These are phyloP conservation scores for Coemansia nantahalensis DNA, from an alignment of 192 early-diverging fungal species.

Conservation along the genomic window DNA sequence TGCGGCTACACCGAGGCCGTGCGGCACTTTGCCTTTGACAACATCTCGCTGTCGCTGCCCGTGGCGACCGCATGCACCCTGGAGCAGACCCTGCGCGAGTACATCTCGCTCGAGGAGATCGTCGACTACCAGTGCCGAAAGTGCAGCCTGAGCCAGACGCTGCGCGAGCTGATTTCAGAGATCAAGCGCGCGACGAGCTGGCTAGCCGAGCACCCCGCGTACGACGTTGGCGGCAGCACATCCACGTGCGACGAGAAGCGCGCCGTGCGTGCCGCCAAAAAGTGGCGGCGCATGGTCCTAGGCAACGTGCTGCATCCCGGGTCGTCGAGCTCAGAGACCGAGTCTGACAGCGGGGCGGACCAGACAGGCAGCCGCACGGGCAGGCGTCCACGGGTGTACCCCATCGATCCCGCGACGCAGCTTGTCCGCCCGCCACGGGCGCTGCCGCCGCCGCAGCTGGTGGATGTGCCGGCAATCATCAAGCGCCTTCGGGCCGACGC, in stretches of 20 bases:
- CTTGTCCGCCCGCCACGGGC: slow-evolving; percentile 17
- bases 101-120: slow-evolving; percentile 44
- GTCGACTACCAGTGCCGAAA: slow-evolving; percentile 45
- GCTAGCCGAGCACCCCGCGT: slow-evolving; percentile 32
- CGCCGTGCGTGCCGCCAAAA: too few relatives aligned
- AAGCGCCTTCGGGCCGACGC: slow-evolving; percentile 26
- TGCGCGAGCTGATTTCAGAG: slow-evolving; percentile 36
- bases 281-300: slow-evolving; percentile 39
- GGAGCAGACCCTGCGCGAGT: slow-evolving; percentile 38
- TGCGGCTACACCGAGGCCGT: slow-evolving; percentile 79
- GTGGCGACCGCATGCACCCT: slow-evolving; percentile 39
- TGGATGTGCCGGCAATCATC: slow-evolving; percentile 36
- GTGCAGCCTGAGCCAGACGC: slow-evolving; percentile 47
- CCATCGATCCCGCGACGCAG: slow-evolving; percentile 38
- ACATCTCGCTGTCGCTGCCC: slow-evolving; percentile 70
- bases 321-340: slow-evolving; percentile 16
- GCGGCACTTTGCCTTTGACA: slow-evolving; percentile 80
- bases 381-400: slow-evolving; percentile 8
- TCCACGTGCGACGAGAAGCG: too few relatives aligned
- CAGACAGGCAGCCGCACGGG: background rate
- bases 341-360: slow-evolving; percentile 15
- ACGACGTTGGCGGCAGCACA: slow-evolving; percentile 9
- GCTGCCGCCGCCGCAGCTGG: slow-evolving; percentile 34
- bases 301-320: slow-evolving; percentile 2
- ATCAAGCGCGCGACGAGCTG: slow-evolving; percentile 27